phyloP scores from a whole-genome alignment of 139 green algal genomes.

The Picochlorum sp. region DNA sequence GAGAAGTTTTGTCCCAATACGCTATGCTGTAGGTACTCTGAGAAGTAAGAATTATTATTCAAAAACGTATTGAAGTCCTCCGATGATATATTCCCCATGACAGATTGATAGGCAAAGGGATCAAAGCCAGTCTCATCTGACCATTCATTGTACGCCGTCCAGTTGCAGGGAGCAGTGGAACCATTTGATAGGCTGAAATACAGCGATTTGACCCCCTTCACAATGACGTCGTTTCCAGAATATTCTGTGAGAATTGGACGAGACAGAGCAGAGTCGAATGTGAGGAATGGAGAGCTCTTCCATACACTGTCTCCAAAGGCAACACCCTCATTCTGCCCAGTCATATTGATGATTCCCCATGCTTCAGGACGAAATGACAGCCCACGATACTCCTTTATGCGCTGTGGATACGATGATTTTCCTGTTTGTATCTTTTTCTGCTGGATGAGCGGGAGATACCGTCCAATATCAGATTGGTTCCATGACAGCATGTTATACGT shows the following conservation, averaged over 20 bases:
- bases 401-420: constrained; percentile 2
- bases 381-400: constrained; percentile 1
- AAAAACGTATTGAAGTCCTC: constrained; percentile 8
- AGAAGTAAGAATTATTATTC: constrained; percentile 7
- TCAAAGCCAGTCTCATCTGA: constrained; percentile 17
- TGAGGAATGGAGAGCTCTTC: not conserved
- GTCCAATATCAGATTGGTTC: constrained; percentile 10
- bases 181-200: constrained; percentile 4
- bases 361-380: not conserved
- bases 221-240: constrained; percentile 4
- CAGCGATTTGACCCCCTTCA: constrained; percentile 12
- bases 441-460: constrained; percentile 18
- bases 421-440: constrained; percentile 24
- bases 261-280: constrained; percentile 15
- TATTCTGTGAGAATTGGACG: constrained; percentile 12
- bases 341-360: constrained; percentile 17
- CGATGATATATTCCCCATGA: not conserved
- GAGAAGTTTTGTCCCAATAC: constrained; percentile 8
- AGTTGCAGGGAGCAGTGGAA: constrained; percentile 12
- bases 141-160: constrained; percentile 8
- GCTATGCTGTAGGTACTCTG: not conserved
- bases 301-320: constrained; percentile 1
- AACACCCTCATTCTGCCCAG: constrained; percentile 24
- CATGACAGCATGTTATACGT: constrained; percentile 6
- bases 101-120: constrained; percentile 3